Percentiles rank a stretch among this genome's conserved stretches.
Conservation (phyloP, 1,284 basidiomycete species). For the Puccinia triticina region DNA sequence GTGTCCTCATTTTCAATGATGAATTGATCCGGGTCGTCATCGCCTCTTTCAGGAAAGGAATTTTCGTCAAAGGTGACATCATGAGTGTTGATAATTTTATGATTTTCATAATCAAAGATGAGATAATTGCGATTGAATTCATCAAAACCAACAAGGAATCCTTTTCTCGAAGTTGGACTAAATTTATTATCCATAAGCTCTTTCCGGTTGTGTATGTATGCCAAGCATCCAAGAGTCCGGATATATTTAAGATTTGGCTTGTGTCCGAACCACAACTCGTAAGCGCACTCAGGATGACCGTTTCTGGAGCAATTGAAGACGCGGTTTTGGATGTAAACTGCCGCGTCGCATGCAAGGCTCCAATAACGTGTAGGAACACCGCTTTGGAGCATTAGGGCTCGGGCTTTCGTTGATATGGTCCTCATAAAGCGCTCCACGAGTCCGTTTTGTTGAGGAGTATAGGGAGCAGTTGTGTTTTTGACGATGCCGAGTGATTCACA, state of each 20-base stretch:
- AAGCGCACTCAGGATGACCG: background rate
- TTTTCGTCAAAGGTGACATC: background rate
- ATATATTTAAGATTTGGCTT: background rate
- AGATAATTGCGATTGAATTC: background rate
- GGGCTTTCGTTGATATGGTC: background rate
- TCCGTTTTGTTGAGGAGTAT: background rate
- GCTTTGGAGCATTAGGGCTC: background rate
- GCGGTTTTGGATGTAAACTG: background rate
- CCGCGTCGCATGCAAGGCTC: background rate
- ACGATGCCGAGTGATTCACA: background rate
- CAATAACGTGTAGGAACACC: background rate
- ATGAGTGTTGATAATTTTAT: background rate
- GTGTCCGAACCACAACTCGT: background rate
- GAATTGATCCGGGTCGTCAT: background rate
- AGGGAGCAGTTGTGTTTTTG: background rate
- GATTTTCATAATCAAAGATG: background rate
- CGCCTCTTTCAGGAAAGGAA: background rate
- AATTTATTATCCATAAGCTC: background rate
- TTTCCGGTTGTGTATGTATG: background rate
- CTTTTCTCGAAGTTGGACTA: background rate
- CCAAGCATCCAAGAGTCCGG: background rate
- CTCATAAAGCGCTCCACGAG: background rate
- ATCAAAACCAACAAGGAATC: background rate
- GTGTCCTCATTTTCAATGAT: no score
- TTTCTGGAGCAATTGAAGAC: background rate